Base-by-base conservation (phyloP, 805 yeast genomes). In the Grigorovia transvaalensis region DNA sequence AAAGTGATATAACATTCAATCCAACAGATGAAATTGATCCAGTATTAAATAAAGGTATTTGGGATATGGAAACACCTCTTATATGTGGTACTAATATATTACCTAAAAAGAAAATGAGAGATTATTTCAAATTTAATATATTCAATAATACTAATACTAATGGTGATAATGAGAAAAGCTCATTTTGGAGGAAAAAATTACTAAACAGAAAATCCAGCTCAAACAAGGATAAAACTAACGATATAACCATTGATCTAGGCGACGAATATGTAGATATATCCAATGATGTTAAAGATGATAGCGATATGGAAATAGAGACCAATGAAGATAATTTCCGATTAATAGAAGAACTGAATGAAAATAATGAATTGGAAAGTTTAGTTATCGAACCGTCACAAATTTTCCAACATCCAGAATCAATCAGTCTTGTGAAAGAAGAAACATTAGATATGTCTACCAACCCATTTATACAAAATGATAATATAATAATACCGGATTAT, bases 121-220 rank as follows among this genome's bases (percentile, higher is more conserved):
- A 62, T 50, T 63, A 62, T 48, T 63, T 63, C 45, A 64, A 63
- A 52, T 50, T 64, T 19, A 64, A 59, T 52, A 50, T 63, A 35
- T 63, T 64, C 38, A 56, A 56, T 20, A 52, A 38, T 15, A 20
- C 41, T 46, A 44, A 45, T 45, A 38, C 20, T 17, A 18, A 46
- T 17, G 27, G 19, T 38, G 17, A 35, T 40, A 33, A 20, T 33
- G 45, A 47, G 44, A 49, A 49, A 41, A 23, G 20, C n/a, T 43
- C 51, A 18, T 47, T 50, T 40, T 48, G 47, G 45, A 45, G 33
- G 33, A 45, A 30, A 27, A 30, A 30, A 8, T 9, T 17, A 5
- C 27, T 45, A 15, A 27, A 12, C 8, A 45, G 27, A 9, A 45
- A 23, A 27, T 45, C 27, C 17, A 45, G 18, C 27, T 45, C 47